phyloP scores from a whole-genome alignment of 352 stramenopile species.

The Plasmopara muralis region DNA sequence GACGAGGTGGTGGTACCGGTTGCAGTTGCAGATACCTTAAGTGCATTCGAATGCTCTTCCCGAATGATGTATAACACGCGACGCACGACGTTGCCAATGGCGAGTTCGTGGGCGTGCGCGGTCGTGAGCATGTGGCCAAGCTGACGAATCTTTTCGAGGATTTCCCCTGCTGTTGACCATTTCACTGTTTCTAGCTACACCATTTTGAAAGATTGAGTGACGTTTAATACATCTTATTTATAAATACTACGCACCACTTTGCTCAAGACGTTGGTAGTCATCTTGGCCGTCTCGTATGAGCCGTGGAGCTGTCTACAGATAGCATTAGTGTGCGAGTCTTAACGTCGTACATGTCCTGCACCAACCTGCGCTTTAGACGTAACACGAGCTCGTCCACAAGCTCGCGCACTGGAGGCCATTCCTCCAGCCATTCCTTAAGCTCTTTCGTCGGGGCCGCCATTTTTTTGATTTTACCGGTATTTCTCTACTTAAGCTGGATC shows the following conservation, averaged over 20 bases:
- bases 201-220: background rate
- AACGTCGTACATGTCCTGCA: background rate
- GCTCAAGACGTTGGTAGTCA: conserved; percentile 63
- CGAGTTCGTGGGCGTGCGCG: conserved; percentile 72
- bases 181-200: conserved; percentile 67
- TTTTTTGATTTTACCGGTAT: too few relatives aligned
- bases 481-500: too few relatives aligned
- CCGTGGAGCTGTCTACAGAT: conserved; percentile 49
- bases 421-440: conserved; percentile 64
- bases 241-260: conserved; percentile 48
- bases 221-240: conserved; percentile 5
- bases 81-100: conserved; percentile 86
- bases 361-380: conserved; percentile 68
- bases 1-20: conserved; percentile 14
- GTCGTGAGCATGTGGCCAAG: conserved; percentile 79
- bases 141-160: conserved; percentile 79
- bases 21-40: conserved; percentile 39
- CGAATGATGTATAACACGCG: conserved; percentile 87
- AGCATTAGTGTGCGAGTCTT: conserved; percentile 2
- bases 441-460: conserved; percentile 24
- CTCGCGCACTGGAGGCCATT: conserved; percentile 66
- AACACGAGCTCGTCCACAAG: conserved; percentile 70
- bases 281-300: conserved; percentile 78
- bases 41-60: conserved; percentile 74
- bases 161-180: conserved; percentile 72